phyloP scores from a whole-genome alignment of 805 yeast genomes.

The Metschnikowia colocasiae region DNA sequence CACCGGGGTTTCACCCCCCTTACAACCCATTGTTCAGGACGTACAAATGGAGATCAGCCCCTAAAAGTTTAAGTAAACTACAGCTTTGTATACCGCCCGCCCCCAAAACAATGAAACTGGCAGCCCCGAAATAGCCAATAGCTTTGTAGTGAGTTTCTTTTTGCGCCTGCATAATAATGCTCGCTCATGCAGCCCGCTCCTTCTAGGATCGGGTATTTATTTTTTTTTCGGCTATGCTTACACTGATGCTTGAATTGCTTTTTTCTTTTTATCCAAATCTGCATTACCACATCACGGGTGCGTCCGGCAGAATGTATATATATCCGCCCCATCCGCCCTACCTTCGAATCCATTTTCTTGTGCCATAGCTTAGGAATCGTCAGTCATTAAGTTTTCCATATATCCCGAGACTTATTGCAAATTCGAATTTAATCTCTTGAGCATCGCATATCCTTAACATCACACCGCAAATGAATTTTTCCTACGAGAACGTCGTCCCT shows the following conservation, averaged over 20 bases:
- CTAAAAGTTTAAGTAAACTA: neutral
- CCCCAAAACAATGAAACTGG: neutral
- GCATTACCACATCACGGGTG: constrained; percentile 5
- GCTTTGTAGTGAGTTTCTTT: neutral
- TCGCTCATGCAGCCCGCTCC: neutral
- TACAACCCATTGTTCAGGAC: neutral
- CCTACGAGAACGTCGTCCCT: constrained; percentile 52
- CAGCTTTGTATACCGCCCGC: neutral
- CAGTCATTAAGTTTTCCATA: neutral
- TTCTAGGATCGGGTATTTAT: neutral
- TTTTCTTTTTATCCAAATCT: constrained; percentile 2
- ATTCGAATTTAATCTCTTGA: too few relatives aligned
- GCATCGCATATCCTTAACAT: neutral
- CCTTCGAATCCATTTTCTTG: neutral
- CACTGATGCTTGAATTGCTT: neutral
- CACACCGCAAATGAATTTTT: constrained; percentile 20
- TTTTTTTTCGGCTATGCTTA: constrained; percentile 5
- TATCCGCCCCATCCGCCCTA: neutral
- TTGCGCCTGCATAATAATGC: neutral
- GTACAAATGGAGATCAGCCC: neutral
- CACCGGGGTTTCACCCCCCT: neutral
- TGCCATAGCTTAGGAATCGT: neutral
- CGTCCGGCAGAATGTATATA: neutral
- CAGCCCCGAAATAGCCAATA: neutral
- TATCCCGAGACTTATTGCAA: neutral